These are phyloP conservation scores for Gymnopilus junonius DNA, from an alignment of 768 basidiomycete species.

Conservation along the genomic window DNA sequence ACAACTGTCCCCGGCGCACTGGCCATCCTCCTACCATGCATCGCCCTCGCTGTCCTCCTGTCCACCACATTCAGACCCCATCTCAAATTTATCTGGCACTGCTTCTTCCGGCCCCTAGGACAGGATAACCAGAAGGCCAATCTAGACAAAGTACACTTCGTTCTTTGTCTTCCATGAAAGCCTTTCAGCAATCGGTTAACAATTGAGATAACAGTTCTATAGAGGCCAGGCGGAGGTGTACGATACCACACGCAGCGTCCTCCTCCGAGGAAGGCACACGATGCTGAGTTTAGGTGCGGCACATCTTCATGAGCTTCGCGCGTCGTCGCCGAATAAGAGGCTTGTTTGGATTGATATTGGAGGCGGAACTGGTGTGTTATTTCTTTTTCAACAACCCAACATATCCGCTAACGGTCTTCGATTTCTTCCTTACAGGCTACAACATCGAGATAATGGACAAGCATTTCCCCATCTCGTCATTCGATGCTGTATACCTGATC, in stretches of 20 bases:
- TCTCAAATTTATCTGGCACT: constrained; percentile 2
- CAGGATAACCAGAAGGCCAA: constrained; percentile 4
- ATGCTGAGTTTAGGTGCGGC: constrained; percentile 72
- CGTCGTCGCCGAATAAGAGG: constrained; percentile 42
- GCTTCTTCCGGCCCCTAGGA: not conserved
- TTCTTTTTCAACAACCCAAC: too few species aligned
- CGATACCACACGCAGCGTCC: constrained; percentile 62
- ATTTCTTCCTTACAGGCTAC: constrained; percentile 27
- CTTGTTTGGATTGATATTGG: constrained; percentile 83
- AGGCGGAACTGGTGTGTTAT: constrained; percentile 62
- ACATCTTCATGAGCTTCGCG: constrained; percentile 56
- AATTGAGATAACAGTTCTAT: constrained; percentile 53
- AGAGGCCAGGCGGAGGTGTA: constrained; percentile 73
- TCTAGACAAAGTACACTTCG: constrained; percentile 3
- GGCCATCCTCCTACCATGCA: not conserved
- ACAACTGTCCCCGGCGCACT: not conserved
- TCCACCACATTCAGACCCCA: not conserved
- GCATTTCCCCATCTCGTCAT: constrained; percentile 56
- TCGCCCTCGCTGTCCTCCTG: not conserved
- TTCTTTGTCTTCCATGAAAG: not conserved
- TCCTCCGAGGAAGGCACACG: constrained; percentile 72
- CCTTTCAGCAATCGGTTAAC: not conserved
- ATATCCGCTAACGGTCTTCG: not conserved
- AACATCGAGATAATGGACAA: constrained; percentile 78
- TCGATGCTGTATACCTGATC: constrained; percentile 72